A percentile compares a stretch with the other conserved stretches of the same genome.
Conservation (phyloP, 495 filamentous ascomycete genomes). For the Lasiosphaeria hispida region DNA sequence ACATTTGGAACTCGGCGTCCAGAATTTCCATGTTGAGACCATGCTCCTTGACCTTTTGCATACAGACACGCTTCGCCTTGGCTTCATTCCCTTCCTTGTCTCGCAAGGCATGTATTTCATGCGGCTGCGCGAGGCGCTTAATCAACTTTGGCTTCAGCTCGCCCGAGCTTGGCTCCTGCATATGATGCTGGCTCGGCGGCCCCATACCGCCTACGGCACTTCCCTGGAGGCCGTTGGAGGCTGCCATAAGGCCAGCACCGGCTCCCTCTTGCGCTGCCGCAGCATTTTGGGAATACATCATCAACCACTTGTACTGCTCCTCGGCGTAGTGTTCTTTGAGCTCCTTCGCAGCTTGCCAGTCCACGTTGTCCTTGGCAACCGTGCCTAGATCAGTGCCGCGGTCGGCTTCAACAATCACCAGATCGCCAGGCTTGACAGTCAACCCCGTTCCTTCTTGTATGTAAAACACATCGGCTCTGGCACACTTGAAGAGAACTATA, state of each 20-base stretch:
- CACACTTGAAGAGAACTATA: conserved; percentile 94
- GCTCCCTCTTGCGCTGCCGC: conserved; percentile 56
- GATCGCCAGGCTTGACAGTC: conserved; percentile 81
- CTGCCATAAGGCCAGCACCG: conserved; percentile 54
- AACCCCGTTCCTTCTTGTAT: conserved; percentile 93
- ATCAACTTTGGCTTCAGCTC: conserved; percentile 95
- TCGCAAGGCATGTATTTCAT: conserved; percentile 80
- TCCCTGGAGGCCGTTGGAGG: conserved; percentile 57
- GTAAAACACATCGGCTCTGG: conserved; percentile 92
- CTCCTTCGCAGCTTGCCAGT: conserved; percentile 79
- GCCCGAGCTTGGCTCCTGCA: conserved; percentile 67
- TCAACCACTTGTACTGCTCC: conserved; percentile 93
- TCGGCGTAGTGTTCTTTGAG: conserved; percentile 84
- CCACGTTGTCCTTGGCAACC: conserved; percentile 80
- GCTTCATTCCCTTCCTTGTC: conserved; percentile 98
- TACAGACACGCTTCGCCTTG: conserved; percentile 93
- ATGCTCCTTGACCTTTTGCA: conserved; percentile 93
- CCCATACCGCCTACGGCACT: conserved; percentile 75
- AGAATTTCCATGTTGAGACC: conserved; percentile 96
- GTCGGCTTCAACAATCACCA: conserved; percentile 97
- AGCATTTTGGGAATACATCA: conserved; percentile 89
- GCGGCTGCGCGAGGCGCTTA: conserved; percentile 84
- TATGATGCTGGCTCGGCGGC: conserved; percentile 64
- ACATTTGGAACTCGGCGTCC: conserved; percentile 99
- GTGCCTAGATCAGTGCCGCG: conserved; percentile 93